Base-by-base conservation (phyloP, 2,329 filamentous ascomycete genomes). In the Pestalotiopsis sp. region DNA sequence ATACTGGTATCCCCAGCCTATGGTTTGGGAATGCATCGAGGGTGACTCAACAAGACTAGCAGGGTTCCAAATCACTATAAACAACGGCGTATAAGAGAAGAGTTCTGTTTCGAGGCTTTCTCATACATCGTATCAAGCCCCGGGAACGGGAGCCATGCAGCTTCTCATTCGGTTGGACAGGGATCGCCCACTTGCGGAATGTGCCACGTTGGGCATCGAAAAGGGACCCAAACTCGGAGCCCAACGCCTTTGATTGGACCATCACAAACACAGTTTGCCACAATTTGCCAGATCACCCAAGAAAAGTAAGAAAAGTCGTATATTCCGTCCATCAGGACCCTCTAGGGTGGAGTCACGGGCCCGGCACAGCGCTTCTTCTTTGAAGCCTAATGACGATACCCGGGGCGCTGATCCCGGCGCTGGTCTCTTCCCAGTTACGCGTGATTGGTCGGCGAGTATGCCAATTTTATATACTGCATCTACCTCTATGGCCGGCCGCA, bases 21-120 rank as follows among this genome's bases (percentile, higher is more conserved):
- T 52, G 45, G 45, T 52, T 52, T 52, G 45, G 45, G 45, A 20
- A 52, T 9, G 20, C 45, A 17, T 52, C 45, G 20, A 75, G 70
- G 67, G 72, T 78, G 75, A 78, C 68, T 76, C 75, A 76, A 74
- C 71, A 25, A 23, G 20, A 52, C 14, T 14, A 23, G 69, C 71
- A 73, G 76, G 76, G 75, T 75, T 69, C 70, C 76, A 75, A 78
- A 78, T 78, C 67, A 71, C 41, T 70, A 68, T 66, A 71, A 38
- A 69, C 70, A 73, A 74, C 73, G 75, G 74, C 74, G 68, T 73
- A 73, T 68, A 67, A 67, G 65, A 72, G 66, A 66, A 64, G 66
- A 52, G 60, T 68, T 67, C 68, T 66, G 68, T 40, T 69, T 68
- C 70, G 45, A 52, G 45, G 45, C 45, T 52, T 52, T 52, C 45